These are phyloP conservation scores for Lactarius indigo DNA, from an alignment of 768 basidiomycete species.

Conservation along the genomic window DNA sequence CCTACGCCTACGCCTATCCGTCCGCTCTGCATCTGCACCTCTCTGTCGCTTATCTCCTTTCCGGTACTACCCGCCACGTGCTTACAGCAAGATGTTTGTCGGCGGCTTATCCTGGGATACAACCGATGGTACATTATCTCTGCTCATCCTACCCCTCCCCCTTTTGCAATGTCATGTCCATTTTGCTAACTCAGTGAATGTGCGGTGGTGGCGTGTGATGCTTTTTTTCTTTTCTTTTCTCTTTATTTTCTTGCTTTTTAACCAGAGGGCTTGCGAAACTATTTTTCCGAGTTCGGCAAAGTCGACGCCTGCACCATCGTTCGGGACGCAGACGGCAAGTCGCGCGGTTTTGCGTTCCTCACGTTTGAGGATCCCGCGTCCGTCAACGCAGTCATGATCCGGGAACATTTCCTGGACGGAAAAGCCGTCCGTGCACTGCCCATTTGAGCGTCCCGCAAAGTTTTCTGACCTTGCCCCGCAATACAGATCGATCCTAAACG, in stretches of 20 bases:
- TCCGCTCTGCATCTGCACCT: constrained; percentile 24
- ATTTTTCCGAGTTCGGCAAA: constrained; percentile 95
- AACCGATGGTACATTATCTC: constrained; percentile 79
- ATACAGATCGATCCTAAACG: constrained; percentile 97
- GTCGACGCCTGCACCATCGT: constrained; percentile 98
- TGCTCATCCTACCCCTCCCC: constrained; percentile 31
- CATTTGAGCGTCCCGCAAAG: neutral
- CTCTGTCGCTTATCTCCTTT: constrained; percentile 24
- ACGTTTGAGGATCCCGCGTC: constrained; percentile 92
- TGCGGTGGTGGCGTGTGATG: constrained; percentile 30
- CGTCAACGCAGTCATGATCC: constrained; percentile 93
- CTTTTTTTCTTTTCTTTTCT: neutral
- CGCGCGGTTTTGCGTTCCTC: constrained; percentile 95
- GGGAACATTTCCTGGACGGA: constrained; percentile 93
- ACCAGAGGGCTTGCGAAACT: constrained; percentile 72
- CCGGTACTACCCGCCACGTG: constrained; percentile 22
- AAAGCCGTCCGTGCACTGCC: constrained; percentile 74
- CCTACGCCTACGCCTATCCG: constrained; percentile 22
- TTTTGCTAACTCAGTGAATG: constrained; percentile 45
- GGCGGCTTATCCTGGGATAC: constrained; percentile 99
- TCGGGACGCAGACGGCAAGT: constrained; percentile 93
- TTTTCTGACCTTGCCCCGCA: constrained; percentile 2
- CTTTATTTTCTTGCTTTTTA: neutral
- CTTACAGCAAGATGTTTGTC: constrained; percentile 98
- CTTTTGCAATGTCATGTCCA: constrained; percentile 31